Evolutionary conservation across 2,329 filamentous ascomycete species (phyloP).

Genomic region (Talaromyces pinophilus): DNA sequence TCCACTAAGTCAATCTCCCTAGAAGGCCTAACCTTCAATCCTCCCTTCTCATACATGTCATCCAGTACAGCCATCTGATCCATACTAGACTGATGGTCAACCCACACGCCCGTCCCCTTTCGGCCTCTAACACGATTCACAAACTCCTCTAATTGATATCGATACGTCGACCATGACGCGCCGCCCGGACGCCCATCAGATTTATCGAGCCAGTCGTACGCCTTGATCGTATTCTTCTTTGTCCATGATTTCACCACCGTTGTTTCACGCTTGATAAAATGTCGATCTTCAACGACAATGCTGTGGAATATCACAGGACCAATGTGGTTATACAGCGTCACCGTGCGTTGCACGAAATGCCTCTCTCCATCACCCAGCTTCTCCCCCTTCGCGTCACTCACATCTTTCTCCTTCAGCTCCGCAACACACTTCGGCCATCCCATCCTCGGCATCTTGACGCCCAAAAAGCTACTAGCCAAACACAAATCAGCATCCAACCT

Average conservation of each 20-base stretch:
- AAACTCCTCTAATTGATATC: constrained; percentile 54
- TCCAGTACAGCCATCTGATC: constrained; percentile 52
- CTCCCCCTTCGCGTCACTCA: constrained; percentile 7
- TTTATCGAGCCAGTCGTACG: constrained; percentile 28
- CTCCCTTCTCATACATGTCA: constrained; percentile 49
- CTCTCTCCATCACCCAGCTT: constrained; percentile 2
- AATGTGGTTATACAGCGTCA: constrained; percentile 29
- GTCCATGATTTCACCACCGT: constrained; percentile 27
- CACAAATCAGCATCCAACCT: constrained; percentile 25
- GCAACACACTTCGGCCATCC: constrained; percentile 28
- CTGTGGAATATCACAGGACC: constrained; percentile 27
- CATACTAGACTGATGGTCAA: constrained; percentile 49
- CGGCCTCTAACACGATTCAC: constrained; percentile 31
- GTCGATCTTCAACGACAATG: constrained; percentile 38
- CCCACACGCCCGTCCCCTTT: constrained; percentile 42
- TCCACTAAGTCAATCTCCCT: constrained; percentile 15
- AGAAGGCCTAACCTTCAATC: constrained; percentile 29
- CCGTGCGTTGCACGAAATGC: constrained; percentile 23
- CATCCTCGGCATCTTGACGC: constrained; percentile 20
- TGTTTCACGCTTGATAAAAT: constrained; percentile 30
- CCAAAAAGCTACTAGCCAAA: constrained; percentile 20
- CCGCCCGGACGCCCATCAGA: constrained; percentile 29
- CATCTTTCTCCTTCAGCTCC: constrained; percentile 23
- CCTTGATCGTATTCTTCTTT: constrained; percentile 25
- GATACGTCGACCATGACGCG: constrained; percentile 49